phyloP scores from a whole-genome alignment of 768 basidiomycete genomes.

The Ramaria sp. region DNA sequence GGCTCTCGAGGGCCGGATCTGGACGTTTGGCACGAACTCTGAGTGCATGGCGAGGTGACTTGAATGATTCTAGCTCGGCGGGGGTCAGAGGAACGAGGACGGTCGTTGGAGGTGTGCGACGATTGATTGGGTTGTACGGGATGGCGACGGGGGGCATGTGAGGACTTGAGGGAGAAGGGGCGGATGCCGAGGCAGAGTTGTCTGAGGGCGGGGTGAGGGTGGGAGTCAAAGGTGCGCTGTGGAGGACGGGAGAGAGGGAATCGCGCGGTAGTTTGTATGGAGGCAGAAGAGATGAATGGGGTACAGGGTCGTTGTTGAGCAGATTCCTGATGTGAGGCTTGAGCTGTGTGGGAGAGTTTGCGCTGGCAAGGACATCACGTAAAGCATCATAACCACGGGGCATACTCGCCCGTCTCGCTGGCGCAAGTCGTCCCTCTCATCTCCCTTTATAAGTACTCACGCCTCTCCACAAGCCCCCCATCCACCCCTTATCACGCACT shows the following conservation, averaged over 20 bases:
- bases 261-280: constrained; percentile 15
- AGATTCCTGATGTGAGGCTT: constrained; percentile 1
- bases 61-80: constrained; percentile 48
- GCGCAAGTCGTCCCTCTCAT: neutral
- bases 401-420: neutral
- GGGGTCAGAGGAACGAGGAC: constrained; percentile 56
- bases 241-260: constrained; percentile 18
- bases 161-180: constrained; percentile 18
- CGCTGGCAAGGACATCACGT: constrained; percentile 9
- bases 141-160: constrained; percentile 21
- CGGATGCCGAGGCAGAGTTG: constrained; percentile 14
- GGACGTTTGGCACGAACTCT: constrained; percentile 25
- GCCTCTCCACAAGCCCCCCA: neutral
- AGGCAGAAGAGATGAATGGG: constrained; percentile 17
- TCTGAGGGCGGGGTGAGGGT: constrained; percentile 27
- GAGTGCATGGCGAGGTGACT: constrained; percentile 10
- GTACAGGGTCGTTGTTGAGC: constrained; percentile 6
- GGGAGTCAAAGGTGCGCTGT: constrained; percentile 22
- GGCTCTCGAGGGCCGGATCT: constrained; percentile 42
- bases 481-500: too few relatives aligned
- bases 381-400: constrained; percentile 9
- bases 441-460: neutral
- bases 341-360: constrained; percentile 8
- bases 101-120: constrained; percentile 49
- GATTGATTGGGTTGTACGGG: constrained; percentile 55